Evolutionary conservation across 495 filamentous ascomycete genomes (phyloP).

Genomic region (Schizothecium vesticola): DNA sequence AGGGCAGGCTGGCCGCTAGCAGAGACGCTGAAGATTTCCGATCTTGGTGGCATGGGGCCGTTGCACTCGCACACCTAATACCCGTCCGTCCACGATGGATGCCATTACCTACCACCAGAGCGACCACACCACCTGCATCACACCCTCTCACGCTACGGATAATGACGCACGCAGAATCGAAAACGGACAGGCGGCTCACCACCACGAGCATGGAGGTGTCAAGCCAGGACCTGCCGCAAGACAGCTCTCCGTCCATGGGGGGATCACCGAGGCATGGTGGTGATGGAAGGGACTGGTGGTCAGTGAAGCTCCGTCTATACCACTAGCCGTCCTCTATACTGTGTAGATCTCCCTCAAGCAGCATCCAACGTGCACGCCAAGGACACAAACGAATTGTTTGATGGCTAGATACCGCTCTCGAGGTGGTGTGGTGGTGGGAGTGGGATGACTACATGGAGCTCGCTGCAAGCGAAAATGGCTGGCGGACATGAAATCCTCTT

Average conservation of each 20-base stretch:
- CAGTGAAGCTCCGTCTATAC: neutral
- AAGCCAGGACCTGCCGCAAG: neutral
- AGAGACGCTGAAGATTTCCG: constrained; percentile 4
- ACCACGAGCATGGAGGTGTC: neutral
- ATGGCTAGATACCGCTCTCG: neutral
- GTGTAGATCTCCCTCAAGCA: neutral
- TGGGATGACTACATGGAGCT: neutral
- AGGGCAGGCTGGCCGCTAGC: neutral
- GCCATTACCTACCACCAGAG: neutral
- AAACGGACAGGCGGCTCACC: neutral
- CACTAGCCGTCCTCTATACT: neutral
- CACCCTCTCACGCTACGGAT: neutral
- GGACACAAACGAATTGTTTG: neutral
- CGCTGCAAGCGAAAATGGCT: constrained; percentile 4
- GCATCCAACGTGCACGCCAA: neutral
- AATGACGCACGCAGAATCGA: neutral
- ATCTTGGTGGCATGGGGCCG: neutral
- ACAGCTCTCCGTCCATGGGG: too few species aligned
- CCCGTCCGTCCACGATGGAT: too few species aligned
- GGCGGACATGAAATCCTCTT: neutral
- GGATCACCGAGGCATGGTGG: too few species aligned
- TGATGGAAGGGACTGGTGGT: neutral
- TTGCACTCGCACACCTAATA: neutral
- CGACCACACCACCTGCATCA: neutral
- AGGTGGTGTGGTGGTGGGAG: constrained; percentile 7